These are phyloP conservation scores for Cadophora sp. DNA, from an alignment of 2,329 filamentous ascomycete species.

Conservation along the genomic window DNA sequence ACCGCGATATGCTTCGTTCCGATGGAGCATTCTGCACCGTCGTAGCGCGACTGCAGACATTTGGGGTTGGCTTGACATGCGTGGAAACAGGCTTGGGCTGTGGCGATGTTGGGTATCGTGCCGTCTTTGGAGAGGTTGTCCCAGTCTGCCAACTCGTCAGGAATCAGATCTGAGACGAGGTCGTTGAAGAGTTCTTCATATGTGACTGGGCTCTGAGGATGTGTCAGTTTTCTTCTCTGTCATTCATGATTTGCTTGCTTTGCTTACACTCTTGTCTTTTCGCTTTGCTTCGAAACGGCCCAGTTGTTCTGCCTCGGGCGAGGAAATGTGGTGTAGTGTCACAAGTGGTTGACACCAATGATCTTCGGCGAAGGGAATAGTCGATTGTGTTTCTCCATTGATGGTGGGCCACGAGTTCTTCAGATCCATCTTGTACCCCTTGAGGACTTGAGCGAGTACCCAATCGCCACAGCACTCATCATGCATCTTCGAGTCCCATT, in stretches of 20 bases:
- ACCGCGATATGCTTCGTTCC: conserved; percentile 10
- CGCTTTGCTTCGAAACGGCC: conserved; percentile 51
- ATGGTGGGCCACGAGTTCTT: conserved; percentile 58
- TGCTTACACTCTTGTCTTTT: conserved; percentile 22
- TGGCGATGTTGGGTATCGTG: background rate
- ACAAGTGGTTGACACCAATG: conserved; percentile 62
- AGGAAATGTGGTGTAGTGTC: conserved; percentile 61
- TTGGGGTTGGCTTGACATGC: conserved; percentile 4
- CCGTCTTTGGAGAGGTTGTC: conserved; percentile 51
- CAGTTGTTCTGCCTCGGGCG: conserved; percentile 47
- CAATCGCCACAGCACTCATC: conserved; percentile 59
- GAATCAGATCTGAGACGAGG: conserved; percentile 53
- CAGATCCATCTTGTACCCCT: conserved; percentile 50
- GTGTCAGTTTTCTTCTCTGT: background rate
- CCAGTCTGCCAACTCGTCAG: conserved; percentile 46
- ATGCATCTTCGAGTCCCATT: conserved; percentile 52
- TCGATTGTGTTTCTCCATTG: conserved; percentile 60
- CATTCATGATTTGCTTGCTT: background rate
- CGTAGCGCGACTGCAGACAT: conserved; percentile 18
- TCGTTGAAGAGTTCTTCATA: conserved; percentile 57
- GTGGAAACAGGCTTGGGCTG: conserved; percentile 4
- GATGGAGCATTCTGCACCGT: conserved; percentile 8
- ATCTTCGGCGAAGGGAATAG: conserved; percentile 52
- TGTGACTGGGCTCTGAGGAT: conserved; percentile 10
- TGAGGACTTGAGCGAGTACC: conserved; percentile 54